These are phyloP conservation scores for Emergomyces orientalis DNA, from an alignment of 2,329 filamentous ascomycete genomes.

Conservation along the genomic window DNA sequence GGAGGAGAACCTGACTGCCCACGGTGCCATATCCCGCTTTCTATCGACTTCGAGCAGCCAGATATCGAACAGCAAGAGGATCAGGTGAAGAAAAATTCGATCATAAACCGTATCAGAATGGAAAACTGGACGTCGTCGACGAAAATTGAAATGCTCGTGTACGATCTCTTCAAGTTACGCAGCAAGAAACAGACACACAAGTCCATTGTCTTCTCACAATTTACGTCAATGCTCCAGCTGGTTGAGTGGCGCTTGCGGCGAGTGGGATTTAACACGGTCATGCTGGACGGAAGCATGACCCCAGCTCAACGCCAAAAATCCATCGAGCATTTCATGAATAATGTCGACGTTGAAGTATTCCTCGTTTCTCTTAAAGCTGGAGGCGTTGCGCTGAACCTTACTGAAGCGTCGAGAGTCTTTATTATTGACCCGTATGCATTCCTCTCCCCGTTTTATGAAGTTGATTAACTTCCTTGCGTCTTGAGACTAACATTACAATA, in stretches of 20 bases:
- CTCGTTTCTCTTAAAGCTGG: slow-evolving; percentile 92
- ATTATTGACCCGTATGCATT: slow-evolving; percentile 82
- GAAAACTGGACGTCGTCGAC: slow-evolving; percentile 97
- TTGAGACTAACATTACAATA: background rate
- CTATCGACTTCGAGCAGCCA: slow-evolving; percentile 88
- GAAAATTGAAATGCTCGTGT: slow-evolving; percentile 93
- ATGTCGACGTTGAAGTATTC: slow-evolving; percentile 89
- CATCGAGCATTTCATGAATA: slow-evolving; percentile 94
- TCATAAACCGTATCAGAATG: slow-evolving; percentile 98
- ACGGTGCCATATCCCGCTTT: slow-evolving; percentile 78
- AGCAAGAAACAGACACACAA: slow-evolving; percentile 91
- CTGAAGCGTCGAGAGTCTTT: slow-evolving; percentile 88
- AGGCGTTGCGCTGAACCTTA: slow-evolving; percentile 89
- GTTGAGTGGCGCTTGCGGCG: slow-evolving; percentile 94
- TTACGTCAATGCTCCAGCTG: slow-evolving; percentile 93
- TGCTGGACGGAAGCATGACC: slow-evolving; percentile 97
- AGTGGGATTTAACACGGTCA: slow-evolving; percentile 95
- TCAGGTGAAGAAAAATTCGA: slow-evolving; percentile 84
- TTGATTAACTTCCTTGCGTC: background rate
- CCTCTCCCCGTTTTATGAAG: background rate
- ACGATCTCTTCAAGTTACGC: slow-evolving; percentile 83
- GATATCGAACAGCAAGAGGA: slow-evolving; percentile 88
- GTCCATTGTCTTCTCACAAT: slow-evolving; percentile 95
- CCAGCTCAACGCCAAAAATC: slow-evolving; percentile 85
- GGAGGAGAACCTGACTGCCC: slow-evolving; percentile 59